Evolutionary conservation across 768 basidiomycete genomes (phyloP).

Genomic region (Trametes elegans): DNA sequence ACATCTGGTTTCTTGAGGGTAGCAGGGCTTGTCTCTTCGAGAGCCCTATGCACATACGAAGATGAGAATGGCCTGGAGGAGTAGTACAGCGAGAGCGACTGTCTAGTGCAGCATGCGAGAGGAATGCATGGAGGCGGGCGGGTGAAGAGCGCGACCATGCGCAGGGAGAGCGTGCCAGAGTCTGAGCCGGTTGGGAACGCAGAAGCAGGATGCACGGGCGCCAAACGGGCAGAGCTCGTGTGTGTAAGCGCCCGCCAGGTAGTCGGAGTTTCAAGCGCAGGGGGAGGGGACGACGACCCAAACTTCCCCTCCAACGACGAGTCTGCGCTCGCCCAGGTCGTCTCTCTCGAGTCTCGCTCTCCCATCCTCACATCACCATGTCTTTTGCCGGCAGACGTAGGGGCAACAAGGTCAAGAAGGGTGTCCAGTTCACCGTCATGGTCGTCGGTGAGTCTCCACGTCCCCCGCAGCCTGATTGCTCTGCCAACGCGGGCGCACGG

Average conservation of each 20-base stretch:
- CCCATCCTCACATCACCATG: slow-evolving; percentile 42
- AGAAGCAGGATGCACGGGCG: not conserved
- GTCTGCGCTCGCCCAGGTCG: slow-evolving; percentile 20
- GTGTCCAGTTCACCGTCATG: slow-evolving; percentile 97
- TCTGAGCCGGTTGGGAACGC: no score
- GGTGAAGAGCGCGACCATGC: slow-evolving; percentile 21
- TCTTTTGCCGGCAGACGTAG: slow-evolving; percentile 84
- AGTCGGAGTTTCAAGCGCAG: slow-evolving; percentile 30
- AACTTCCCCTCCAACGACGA: slow-evolving; percentile 22
- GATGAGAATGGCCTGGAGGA: not conserved
- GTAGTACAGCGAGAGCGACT: not conserved
- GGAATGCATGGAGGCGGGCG: slow-evolving; percentile 3
- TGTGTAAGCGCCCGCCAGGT: slow-evolving; percentile 4
- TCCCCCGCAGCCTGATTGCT: not conserved
- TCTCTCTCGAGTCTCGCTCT: slow-evolving; percentile 24
- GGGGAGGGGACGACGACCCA: slow-evolving; percentile 17
- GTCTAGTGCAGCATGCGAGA: slow-evolving; percentile 6
- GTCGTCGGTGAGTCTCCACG: slow-evolving; percentile 75
- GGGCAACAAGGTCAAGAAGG: slow-evolving; percentile 97
- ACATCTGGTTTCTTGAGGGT: slow-evolving; percentile 19
- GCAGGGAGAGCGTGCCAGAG: slow-evolving; percentile 8
- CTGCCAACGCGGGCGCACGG: slow-evolving; percentile 23
- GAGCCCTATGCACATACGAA: not conserved
- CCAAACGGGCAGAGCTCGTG: not conserved
- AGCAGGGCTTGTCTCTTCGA: not conserved